phyloP scores from a whole-genome alignment of 495 filamentous ascomycete genomes.

The Aspergillus conjunctus region DNA sequence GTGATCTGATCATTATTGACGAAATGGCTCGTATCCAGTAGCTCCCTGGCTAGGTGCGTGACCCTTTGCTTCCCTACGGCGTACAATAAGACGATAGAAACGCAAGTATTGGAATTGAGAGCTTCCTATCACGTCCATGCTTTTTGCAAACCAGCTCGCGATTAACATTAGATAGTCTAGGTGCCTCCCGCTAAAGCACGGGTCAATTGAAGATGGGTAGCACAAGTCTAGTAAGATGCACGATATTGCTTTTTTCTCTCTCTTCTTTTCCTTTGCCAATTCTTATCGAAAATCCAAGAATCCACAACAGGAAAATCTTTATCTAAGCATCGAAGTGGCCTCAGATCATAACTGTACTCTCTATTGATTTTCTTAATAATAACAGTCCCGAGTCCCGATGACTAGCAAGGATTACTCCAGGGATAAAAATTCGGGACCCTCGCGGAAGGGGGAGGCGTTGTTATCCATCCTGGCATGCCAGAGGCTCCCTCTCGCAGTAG shows the following conservation, averaged over 20 bases:
- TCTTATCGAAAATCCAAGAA: not conserved
- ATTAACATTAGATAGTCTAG: not conserved
- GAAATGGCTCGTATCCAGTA: not conserved
- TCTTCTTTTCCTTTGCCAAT: not conserved
- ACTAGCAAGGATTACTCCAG: conserved; percentile 16
- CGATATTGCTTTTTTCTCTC: conserved; percentile 2
- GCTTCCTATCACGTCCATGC: conserved; percentile 8
- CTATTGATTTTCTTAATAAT: not conserved
- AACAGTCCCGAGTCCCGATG: no score
- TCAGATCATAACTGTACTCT: no score
- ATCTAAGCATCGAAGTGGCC: not conserved
- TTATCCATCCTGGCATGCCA: conserved; percentile 38
- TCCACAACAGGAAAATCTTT: not conserved
- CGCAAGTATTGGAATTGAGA: not conserved
- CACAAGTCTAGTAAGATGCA: conserved; percentile 13
- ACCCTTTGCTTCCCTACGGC: no score
- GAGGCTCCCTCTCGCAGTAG: conserved; percentile 23
- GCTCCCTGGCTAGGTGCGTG: not conserved
- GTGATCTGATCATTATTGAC: not conserved
- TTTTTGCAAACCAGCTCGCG: conserved; percentile 9
- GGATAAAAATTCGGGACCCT: not conserved
- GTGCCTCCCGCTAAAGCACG: conserved; percentile 11
- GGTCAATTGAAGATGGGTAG: conserved; percentile 10
- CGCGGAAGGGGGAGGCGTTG: conserved; percentile 43
- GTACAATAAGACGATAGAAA: no score